Percentiles rank a stretch among this genome's conserved stretches.
phyloP scores from a whole-genome alignment of 2,329 filamentous ascomycete species.

The Penicillium concentricum region DNA sequence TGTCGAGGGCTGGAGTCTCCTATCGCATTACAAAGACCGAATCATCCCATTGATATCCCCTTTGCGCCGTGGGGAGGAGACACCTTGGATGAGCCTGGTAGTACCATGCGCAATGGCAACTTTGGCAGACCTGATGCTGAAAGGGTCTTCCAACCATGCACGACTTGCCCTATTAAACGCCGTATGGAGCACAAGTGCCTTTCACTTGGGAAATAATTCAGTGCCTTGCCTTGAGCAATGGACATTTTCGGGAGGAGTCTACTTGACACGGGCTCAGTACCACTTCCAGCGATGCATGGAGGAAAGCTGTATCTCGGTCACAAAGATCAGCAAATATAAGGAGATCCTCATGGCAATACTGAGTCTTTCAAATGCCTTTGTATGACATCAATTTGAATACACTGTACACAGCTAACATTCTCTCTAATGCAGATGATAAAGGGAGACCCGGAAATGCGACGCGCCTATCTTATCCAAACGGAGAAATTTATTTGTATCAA shows the following conservation, averaged over 20 bases:
- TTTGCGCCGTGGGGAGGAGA: slow-evolving; percentile 10
- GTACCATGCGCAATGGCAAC: slow-evolving; percentile 15
- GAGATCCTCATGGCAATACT: slow-evolving; percentile 18
- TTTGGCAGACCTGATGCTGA: slow-evolving; percentile 11
- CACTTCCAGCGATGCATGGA: slow-evolving; percentile 14
- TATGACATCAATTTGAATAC: background rate
- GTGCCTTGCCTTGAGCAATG: background rate
- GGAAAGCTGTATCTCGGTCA: background rate
- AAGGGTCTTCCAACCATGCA: background rate
- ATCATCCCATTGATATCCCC: slow-evolving; percentile 16
- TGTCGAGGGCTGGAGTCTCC: slow-evolving; percentile 13
- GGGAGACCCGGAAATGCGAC: slow-evolving; percentile 13
- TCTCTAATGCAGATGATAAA: slow-evolving; percentile 13
- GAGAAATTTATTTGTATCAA: slow-evolving; percentile 16
- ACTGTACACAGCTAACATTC: background rate
- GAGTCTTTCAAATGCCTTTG: slow-evolving; percentile 17
- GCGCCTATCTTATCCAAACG: slow-evolving; percentile 14
- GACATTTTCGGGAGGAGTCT: slow-evolving; percentile 3
- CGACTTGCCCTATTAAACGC: slow-evolving; percentile 13
- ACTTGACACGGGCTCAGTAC: slow-evolving; percentile 7
- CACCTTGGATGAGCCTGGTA: slow-evolving; percentile 12
- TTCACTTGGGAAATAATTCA: slow-evolving; percentile 13
- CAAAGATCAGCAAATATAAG: slow-evolving; percentile 15
- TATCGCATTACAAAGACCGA: slow-evolving; percentile 18
- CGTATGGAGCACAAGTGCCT: slow-evolving; percentile 14